These are phyloP conservation scores for Solidago caesia DNA, from an alignment of 129 eudicot species.

Conservation along the genomic window DNA sequence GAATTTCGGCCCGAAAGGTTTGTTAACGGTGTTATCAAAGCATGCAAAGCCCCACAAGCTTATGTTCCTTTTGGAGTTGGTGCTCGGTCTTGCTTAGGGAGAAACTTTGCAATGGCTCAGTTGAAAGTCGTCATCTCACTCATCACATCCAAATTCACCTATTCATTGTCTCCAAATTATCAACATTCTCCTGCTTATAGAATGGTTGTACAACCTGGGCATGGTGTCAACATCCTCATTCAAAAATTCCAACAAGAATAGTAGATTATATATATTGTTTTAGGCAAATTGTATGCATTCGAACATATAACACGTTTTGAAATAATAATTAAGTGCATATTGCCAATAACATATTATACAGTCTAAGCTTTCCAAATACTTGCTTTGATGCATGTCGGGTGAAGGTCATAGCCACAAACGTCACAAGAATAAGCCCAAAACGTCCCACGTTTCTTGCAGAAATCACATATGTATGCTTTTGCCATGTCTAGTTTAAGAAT, in stretches of 20 bases:
- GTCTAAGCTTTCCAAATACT: not conserved
- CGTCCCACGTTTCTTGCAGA: constrained; percentile 45
- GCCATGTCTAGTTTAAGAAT: constrained; percentile 43
- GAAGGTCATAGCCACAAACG: constrained; percentile 57
- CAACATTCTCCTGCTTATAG: constrained; percentile 41
- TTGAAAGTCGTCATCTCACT: constrained; percentile 59
- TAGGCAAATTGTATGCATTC: constrained; percentile 30
- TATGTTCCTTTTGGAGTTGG: constrained; percentile 86
- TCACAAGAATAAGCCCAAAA: constrained; percentile 58
- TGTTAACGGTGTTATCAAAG: constrained; percentile 49
- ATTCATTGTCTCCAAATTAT: constrained; percentile 65
- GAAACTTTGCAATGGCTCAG: constrained; percentile 70
- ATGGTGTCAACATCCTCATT: constrained; percentile 69
- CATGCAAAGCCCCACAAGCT: constrained; percentile 79
- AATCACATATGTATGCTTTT: constrained; percentile 45
- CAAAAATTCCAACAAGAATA: constrained; percentile 29
- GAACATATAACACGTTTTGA: constrained; percentile 22
- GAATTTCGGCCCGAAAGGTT: constrained; percentile 76
- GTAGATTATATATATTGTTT: not conserved
- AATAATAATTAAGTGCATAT: constrained; percentile 25
- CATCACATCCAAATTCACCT: constrained; percentile 58
- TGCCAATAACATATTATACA: not conserved
- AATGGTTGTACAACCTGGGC: constrained; percentile 64
- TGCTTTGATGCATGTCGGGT: constrained; percentile 48
- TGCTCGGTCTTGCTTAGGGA: constrained; percentile 69